Base-by-base conservation (phyloP, 306 rosid genomes). In the Canavalia ensiformis region DNA sequence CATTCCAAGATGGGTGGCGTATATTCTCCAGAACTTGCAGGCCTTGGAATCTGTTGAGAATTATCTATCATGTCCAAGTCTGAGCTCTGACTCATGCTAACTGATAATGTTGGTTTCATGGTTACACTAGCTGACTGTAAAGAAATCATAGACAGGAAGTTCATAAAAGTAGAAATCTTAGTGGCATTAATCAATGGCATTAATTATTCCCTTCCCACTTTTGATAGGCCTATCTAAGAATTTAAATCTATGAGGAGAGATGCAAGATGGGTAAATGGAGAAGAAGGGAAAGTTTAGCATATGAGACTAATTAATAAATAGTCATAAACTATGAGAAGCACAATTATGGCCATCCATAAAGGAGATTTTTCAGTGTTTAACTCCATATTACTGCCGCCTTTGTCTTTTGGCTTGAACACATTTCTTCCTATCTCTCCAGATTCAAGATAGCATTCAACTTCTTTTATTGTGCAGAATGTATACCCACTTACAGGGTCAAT, bases 401-500 rank as follows among this genome's bases (percentile, higher is more conserved):
- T 74, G 49, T 71, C 86, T 68, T 81, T 85, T 1, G 85, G 77
- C 56, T 88, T 79, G 49, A 59, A 52, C 37, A 71, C 74, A 1
- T 68, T 80, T 78, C 84, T 89, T 86, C 84, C 80, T 54, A 86
- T 84, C 30, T 81, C 76, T 64, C 91, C 91, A 78, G 88, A 81
- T 78, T 81, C 82, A 73, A 89, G 85, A 86, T 90, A 87, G 57
- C 79, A 87, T 54, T 37, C 80, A 60, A 70, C 92, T 9, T 86
- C 95, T 86, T 82, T 87, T 74, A 85, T 49, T 5, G 97, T 89
- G 74, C 89, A 87, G 81, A 90, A 88, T 29, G 72, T 78, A 72
- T 78, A 86, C 10, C 91, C 90, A 84, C 84, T 89, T 52, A 78
- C 64, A 78, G 97, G 97, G 86, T 89, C 92, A 69, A 75, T 90